Conservation (phyloP, 176 grass and related monocot species). For the Avena sativa region DNA sequence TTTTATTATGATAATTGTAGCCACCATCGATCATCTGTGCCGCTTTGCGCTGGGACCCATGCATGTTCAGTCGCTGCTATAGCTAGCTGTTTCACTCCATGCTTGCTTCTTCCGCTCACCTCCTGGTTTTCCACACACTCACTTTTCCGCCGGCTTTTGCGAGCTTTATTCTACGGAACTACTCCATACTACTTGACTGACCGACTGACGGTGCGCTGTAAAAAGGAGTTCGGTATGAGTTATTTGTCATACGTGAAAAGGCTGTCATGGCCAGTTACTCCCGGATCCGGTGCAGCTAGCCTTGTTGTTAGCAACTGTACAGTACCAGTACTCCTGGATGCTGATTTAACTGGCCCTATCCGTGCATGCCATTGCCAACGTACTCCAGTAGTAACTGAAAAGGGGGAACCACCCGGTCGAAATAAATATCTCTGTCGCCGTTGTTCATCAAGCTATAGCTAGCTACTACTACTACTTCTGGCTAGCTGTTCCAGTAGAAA, state of each 20-base stretch:
- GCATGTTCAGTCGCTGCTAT: conserved; percentile 24
- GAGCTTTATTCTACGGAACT: conserved; percentile 35
- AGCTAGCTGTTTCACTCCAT: neutral
- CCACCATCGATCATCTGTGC: neutral
- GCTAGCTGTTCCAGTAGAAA: conserved; percentile 34
- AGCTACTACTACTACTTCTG: too few relatives aligned
- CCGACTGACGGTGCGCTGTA: neutral
- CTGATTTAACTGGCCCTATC: conserved; percentile 18
- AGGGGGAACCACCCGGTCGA: neutral
- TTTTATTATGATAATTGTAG: conserved; percentile 31
- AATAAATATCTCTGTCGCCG: conserved; percentile 36
- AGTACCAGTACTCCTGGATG: neutral
- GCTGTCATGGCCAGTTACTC: conserved; percentile 12
- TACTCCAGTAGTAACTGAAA: neutral
- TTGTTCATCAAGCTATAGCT: neutral
- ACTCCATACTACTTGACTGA: neutral
- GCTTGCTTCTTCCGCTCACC: neutral
- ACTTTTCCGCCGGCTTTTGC: conserved; percentile 17
- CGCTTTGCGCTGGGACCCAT: conserved; percentile 51
- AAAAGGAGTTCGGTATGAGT: conserved; percentile 8
- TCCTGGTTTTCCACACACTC: neutral
- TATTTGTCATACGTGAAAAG: conserved; percentile 22
- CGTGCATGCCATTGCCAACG: neutral
- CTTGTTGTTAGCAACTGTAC: neutral
- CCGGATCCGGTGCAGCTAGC: neutral